Base-by-base conservation (phyloP, 306 rosid species). In the Benincasa hispida region DNA sequence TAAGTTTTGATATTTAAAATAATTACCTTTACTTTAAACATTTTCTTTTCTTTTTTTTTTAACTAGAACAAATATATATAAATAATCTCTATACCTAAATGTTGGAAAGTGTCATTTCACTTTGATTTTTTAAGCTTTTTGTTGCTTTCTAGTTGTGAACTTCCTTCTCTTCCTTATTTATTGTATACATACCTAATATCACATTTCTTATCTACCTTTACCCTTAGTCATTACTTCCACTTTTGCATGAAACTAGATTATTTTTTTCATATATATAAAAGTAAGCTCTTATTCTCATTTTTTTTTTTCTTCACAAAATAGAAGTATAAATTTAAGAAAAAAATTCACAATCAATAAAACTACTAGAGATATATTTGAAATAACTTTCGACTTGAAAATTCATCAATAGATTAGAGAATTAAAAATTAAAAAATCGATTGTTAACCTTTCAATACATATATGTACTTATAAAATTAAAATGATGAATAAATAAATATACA, bases 141-240 rank as follows among this genome's bases (percentile, higher is more conserved):
- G 51, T 21, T 66, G 73, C 51, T 66, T 66, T 62, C 11, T 65
- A 65, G 72, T 65, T 65, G 50, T 65, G 25, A 65, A n/a, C 72
- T 60, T 60, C 67, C 50, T 42, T 14, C 15, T 19, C n/a, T 11
- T 37, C 72, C 47, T 66, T 66, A 66, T 37, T 37, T 37, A 37
- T 59, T 66, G 22, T 61, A 61, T 30, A 32, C 24, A 39, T 21
- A 66, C 30, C 51, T 66, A 66, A n/a, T 66, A 17, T 66, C 73
- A 66, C 74, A 12, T 39, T 39, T 5, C 0, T 37, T 21, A 22
- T 67, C 17, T 39, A 66, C 51, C 73, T 66, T 66, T 66, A 37
- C 0, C n/a, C n/a, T n/a, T n/a, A n/a, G n/a, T 66, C 53, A 11
- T 66, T 37, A 21, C 73, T 66, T 66, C 39, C n/a, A 39, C 11